Evolutionary conservation across 2,329 filamentous ascomycete species (phyloP), one percentile per base, ranked within the genome.

Genomic region (Aureobasidium namibiae): DNA sequence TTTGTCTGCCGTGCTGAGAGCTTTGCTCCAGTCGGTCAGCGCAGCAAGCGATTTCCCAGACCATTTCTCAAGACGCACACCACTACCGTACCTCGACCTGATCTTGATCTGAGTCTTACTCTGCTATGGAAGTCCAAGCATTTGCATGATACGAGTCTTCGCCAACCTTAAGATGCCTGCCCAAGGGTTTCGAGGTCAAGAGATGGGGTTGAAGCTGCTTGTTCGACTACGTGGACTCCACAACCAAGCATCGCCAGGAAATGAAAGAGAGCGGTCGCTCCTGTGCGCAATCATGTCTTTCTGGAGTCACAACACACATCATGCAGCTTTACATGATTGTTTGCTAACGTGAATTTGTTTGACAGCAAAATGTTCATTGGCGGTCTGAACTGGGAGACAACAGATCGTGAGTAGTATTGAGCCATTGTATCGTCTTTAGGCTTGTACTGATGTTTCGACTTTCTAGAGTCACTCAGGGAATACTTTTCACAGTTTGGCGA

Each of bases 281-380:
- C 52, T 56, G 14, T 48, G 54, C 42, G 54, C 54, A 57, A 48
- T 57, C 54, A 57, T 57, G 54, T 57, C 54, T 57, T 56, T 29
- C 42, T 23, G 31, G 41, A 42, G 7, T 13, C 39, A 56, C 36
- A 41, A 33, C 4, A 54, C 13, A 21, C 26, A 54, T 42, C 6
- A 36, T 45, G 42, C 24, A 42, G 13, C 26, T 39, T 33, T 14
- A 18, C 5, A 31, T 2, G 21, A 18, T 41, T 11, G n/a, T 34
- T 56, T 41, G 59, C 59, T 61, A 61, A 61, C 36, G 45, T 38
- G 29, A 63, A 13, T 62, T 61, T 66, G 66, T 64, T 61, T 66
- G 67, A 64, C 70, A 99, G 94, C 69, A 99, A 99, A 79, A 99
- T 99, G 94, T 99, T 99, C 69, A 99, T 99, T 75, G 94, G 94